Conservation (phyloP, 306 rosid species). For the Castanospermum australe region DNA sequence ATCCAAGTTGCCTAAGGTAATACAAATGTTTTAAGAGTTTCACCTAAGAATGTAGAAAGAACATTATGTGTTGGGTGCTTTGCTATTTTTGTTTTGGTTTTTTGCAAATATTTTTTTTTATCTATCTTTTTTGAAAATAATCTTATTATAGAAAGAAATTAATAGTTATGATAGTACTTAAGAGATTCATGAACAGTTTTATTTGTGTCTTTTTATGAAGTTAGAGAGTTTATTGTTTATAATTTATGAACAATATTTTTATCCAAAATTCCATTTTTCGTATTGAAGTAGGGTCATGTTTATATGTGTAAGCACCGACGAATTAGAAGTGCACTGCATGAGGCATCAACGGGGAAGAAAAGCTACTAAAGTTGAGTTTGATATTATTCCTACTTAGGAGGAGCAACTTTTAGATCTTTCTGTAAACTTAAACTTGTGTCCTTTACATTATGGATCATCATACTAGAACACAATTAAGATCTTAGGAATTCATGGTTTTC, state of each 20-base stretch:
- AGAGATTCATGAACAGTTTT: background rate
- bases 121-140: too few species aligned
- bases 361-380: background rate
- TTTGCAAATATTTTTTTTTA: background rate
- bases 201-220: background rate
- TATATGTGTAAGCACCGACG: background rate
- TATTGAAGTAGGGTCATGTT: background rate
- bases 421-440: too few species aligned
- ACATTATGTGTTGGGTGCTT: background rate
- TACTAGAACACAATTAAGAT: too few species aligned
- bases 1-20: background rate
- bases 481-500: too few species aligned
- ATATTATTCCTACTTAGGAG: background rate
- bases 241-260: background rate
- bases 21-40: slow-evolving; percentile 4
- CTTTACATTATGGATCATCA: too few species aligned
- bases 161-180: background rate
- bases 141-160: too few species aligned
- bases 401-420: background rate
- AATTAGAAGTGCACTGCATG: background rate
- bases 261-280: slow-evolving; percentile 1
- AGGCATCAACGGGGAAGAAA: background rate
- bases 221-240: background rate
- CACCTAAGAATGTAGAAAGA: slow-evolving; percentile 10
- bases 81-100: background rate